Percentiles rank a stretch among this genome's conserved stretches.
Conservation (phyloP, 306 rosid genomes). For the Acacia confusa region DNA sequence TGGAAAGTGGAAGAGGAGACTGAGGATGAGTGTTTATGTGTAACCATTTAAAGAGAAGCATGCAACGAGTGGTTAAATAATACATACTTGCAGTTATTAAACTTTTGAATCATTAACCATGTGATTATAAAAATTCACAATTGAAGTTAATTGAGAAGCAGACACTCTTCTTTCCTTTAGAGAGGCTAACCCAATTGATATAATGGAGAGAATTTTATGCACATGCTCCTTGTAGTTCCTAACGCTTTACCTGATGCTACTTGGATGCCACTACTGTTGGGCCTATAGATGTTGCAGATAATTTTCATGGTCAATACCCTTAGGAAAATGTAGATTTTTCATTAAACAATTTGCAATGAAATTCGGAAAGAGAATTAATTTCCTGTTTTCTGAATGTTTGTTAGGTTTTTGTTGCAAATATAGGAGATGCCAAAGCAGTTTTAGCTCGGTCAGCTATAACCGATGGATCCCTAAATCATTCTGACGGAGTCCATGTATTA, state of each 20-base stretch:
- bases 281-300: neutral
- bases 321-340: neutral
- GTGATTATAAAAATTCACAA: neutral
- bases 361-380: neutral
- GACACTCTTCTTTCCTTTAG: neutral
- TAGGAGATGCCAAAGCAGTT: conserved; percentile 94
- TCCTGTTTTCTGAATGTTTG: conserved; percentile 32
- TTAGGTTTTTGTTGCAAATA: conserved; percentile 78
- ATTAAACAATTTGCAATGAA: conserved; percentile 3
- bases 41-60: neutral
- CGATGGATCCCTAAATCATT: conserved; percentile 46
- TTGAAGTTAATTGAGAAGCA: neutral
- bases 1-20: neutral
- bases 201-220: neutral
- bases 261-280: neutral
- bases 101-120: neutral
- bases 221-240: conserved; percentile 4
- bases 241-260: conserved; percentile 12
- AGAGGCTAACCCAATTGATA: neutral
- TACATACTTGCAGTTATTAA: neutral
- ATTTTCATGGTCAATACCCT: conserved; percentile 1
- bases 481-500: conserved; percentile 47
- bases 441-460: conserved; percentile 63
- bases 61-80: neutral
- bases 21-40: neutral